A percentile compares a stretch with the other conserved stretches of the same genome.
Conservation (phyloP, 2,329 filamentous ascomycete species). For the Zalaria obscura region DNA sequence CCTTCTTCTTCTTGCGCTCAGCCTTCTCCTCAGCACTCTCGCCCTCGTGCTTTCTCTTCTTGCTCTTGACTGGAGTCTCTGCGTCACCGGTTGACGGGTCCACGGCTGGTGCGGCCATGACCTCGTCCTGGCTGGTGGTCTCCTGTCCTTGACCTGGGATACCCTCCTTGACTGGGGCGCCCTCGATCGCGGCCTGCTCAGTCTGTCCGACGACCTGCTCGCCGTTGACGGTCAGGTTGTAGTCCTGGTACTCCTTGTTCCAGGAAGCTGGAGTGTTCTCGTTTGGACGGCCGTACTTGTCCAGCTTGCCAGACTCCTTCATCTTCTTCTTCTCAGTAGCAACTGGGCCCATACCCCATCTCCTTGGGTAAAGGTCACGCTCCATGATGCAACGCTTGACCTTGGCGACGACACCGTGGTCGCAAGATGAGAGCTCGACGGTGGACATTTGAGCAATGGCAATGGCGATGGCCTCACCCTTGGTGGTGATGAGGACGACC, state of each 20-base stretch:
- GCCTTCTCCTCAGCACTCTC: constrained; percentile 32
- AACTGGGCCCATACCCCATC: constrained; percentile 91
- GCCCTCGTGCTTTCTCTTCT: constrained; percentile 33
- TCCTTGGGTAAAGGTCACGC: constrained; percentile 87
- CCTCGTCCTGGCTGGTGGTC: constrained; percentile 25
- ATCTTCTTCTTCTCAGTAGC: constrained; percentile 99
- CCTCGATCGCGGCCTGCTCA: constrained; percentile 18
- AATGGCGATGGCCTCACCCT: constrained; percentile 94
- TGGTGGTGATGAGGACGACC: constrained; percentile 95
- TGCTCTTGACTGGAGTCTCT: constrained; percentile 21
- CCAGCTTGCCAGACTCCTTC: constrained; percentile 93
- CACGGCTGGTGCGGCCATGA: constrained; percentile 22
- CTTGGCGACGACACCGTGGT: constrained; percentile 95
- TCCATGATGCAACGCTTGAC: constrained; percentile 99
- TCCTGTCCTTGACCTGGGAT: constrained; percentile 21
- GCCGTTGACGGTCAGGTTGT: constrained; percentile 36
- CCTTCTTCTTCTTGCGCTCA: constrained; percentile 52
- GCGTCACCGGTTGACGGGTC: constrained; percentile 14
- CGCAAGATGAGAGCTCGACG: constrained; percentile 89
- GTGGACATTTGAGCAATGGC: constrained; percentile 97
- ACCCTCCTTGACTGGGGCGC: constrained; percentile 19
- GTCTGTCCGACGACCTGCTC: constrained; percentile 9
- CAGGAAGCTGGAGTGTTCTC: constrained; percentile 88
- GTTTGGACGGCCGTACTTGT: constrained; percentile 91
- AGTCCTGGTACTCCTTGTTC: constrained; percentile 89